These are phyloP conservation scores for Russula abietina DNA, from an alignment of 768 basidiomycete genomes.

Conservation along the genomic window DNA sequence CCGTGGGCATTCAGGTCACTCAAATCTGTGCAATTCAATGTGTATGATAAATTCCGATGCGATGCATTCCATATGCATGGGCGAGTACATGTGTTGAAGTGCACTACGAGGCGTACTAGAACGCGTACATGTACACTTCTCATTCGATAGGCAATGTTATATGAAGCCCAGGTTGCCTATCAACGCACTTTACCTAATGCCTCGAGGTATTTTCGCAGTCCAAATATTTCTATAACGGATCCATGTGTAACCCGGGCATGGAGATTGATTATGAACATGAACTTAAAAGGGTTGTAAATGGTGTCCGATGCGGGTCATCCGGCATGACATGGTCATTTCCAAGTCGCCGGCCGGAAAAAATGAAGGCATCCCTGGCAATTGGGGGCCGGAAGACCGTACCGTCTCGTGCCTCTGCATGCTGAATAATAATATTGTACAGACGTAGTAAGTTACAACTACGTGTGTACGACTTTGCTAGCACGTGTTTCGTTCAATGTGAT, in stretches of 20 bases:
- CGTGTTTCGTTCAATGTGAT: conserved; percentile 3
- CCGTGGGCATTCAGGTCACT: not conserved
- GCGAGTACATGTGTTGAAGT: not conserved
- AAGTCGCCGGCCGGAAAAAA: no score
- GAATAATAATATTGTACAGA: no score
- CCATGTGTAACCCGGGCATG: not conserved
- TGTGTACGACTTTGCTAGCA: no score
- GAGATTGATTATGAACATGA: not conserved
- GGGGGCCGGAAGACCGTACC: no score
- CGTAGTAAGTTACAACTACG: no score
- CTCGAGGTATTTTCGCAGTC: no score
- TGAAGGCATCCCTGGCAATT: no score
- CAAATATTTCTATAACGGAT: not conserved
- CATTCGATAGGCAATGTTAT: not conserved
- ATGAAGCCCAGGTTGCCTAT: not conserved
- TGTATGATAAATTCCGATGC: not conserved
- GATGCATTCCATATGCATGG: not conserved
- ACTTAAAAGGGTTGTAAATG: not conserved
- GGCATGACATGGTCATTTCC: not conserved
- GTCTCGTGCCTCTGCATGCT: no score
- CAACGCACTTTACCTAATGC: not conserved
- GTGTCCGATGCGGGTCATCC: not conserved
- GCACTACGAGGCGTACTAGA: not conserved
- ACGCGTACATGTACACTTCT: not conserved
- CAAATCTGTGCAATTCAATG: not conserved